Base-by-base conservation (phyloP, 1,139 yeast genomes). In the Suhomyces kunorum region DNA sequence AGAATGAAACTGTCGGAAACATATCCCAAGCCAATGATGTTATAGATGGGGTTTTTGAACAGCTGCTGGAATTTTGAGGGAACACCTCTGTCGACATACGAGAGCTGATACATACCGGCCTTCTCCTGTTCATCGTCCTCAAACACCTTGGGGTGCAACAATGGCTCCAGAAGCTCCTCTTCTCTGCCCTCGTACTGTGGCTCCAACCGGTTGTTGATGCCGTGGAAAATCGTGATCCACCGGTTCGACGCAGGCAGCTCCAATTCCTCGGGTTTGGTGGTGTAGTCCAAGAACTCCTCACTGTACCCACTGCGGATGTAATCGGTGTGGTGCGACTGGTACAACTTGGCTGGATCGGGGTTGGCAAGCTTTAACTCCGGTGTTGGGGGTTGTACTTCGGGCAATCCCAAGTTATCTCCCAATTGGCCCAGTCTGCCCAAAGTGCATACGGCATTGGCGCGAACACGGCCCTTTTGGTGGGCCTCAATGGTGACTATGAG, bases 201-300 rank as follows among this genome's bases (percentile, higher is more conserved):
- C 8, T 33, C 29, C 23, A 26, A 9, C n/a, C 20, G 23, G 15
- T 64, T 64, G 34, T 55, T 54, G 28, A 68, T 50, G 0, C 71
- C 73, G 36, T 70, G 58, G 63, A 67, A 72, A 2, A 72, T 57
- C 5, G 73, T 65, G 18, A 72, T 52, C 76, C 76, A 70, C 22
- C 77, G 48, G 31, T 71, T 70, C 2, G 73, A 52, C 1, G 73
- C 68, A 2, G 50, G 44, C 9, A 54, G 47, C 6, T 47, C 22
- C 3, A 57, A 44, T 44, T 72, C 77, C 26, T 71, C 69, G 4
- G 75, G 74, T n/a, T 58, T 54, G 32, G 57, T 43, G 23, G 51
- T 52, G 41, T 55, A 56, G 41, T 69, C 66, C 3, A 63, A 45
- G 44, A 71, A 67, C 44, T 71, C 75, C 19, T 63, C 63, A 27